Base-by-base conservation (phyloP, 2,329 filamentous ascomycete species). In the Botrytis medusae region DNA sequence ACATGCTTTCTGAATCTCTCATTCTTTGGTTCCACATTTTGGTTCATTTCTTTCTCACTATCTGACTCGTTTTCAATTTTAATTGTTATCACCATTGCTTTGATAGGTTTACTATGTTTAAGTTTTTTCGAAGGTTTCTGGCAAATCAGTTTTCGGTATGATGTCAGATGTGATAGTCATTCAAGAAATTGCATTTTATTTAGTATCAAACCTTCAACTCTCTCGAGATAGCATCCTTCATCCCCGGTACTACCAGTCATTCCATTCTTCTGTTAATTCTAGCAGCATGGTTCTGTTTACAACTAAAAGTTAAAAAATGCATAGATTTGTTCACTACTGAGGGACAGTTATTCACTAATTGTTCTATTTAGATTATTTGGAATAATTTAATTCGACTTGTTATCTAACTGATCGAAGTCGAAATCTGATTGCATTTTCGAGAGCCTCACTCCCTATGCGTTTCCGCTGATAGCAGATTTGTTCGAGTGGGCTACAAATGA, bases 81-180 rank as follows among this genome's bases (percentile, higher is more conserved):
- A 40, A 34, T 3, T n/a, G 2, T 61, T 7, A 40, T 4, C 18
- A 4, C 12, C 2, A 22, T 61, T n/a, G 29, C 29, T 34, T 37
- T 12, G 0, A 40, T 5, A 25, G 34, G 22, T 9, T n/a, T 0
- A 18, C 34, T 57, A 7, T 22, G 5, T 40, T n/a, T 2, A 2
- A 40, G 22, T n/a, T 22, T 5, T 40, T 16, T n/a, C 2, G 22
- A 40, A 9, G 22, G 34, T 40, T 16, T 61, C 12, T 18, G 22
- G n/a, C 34, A 61, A 16, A 61, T 40, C 7, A 8, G 59, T 25
- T n/a, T 9, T 61, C n/a, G 22, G 12, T 40, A 3, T n/a, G 22
- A n/a, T 40, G 12, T 37, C 34, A 18, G 22, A 34, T 14, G 34
- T 40, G 40, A 6, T n/a, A 22, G 6, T 22, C 22, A 61, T 61